phyloP scores from a whole-genome alignment of 2,329 filamentous ascomycete genomes.

The Scedosporium aurantiacum region DNA sequence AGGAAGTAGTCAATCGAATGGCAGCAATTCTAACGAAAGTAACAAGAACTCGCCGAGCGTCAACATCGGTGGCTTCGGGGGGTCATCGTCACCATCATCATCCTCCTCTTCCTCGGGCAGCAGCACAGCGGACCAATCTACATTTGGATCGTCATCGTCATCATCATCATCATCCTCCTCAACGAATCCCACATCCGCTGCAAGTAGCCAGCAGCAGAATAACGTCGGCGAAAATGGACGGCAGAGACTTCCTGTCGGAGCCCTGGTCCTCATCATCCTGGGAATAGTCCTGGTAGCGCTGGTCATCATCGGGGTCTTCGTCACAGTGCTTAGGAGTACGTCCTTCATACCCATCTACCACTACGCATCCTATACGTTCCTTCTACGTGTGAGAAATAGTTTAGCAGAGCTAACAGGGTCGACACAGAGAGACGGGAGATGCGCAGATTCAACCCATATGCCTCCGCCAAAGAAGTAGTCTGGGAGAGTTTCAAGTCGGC shows the following conservation, averaged over 20 bases:
- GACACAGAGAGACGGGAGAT: not conserved
- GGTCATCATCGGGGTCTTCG: not conserved
- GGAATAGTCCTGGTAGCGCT: not conserved
- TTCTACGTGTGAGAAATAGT: too few relatives aligned
- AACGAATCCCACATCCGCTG: not conserved
- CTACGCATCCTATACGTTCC: too few relatives aligned
- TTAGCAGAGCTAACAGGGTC: not conserved
- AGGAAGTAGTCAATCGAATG: too few relatives aligned
- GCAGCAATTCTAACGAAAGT: too few relatives aligned
- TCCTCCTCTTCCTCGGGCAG: not conserved
- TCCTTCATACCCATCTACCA: not conserved
- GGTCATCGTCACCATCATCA: not conserved
- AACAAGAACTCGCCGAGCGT: too few relatives aligned
- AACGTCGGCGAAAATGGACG: not conserved
- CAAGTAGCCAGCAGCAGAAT: not conserved
- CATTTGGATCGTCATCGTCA: not conserved
- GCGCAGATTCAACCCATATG: not conserved
- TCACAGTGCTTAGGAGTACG: not conserved
- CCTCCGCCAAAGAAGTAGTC: not conserved
- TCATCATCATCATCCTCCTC: not conserved
- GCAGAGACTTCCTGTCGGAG: not conserved
- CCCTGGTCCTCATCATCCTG: not conserved
- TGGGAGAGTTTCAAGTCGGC: constrained; percentile 1
- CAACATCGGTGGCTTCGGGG: not conserved
- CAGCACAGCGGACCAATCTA: not conserved